Evolutionary conservation across 2,329 filamentous ascomycete species (phyloP).

Genomic region (Microcyclospora pomicola): DNA sequence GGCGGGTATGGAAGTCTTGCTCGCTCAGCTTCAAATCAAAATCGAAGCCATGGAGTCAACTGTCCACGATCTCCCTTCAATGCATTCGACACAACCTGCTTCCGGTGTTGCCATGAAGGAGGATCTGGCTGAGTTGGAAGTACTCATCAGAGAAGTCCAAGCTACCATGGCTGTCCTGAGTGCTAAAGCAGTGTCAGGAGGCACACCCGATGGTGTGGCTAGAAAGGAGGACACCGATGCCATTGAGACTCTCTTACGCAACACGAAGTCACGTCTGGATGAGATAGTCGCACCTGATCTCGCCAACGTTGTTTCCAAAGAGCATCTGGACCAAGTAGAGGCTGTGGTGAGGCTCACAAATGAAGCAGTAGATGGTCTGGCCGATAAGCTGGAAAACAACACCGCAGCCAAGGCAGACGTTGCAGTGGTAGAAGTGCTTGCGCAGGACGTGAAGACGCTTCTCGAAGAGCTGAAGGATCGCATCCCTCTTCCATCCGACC

Average conservation of each 20-base stretch:
- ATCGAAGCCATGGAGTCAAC: constrained; percentile 59
- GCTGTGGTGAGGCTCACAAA: constrained; percentile 60
- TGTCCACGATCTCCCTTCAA: constrained; percentile 23
- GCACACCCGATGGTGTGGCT: constrained; percentile 38
- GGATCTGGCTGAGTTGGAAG: constrained; percentile 37
- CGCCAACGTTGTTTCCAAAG: constrained; percentile 52
- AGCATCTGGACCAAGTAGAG: constrained; percentile 50
- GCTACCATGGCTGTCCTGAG: constrained; percentile 42
- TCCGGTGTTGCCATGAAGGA: constrained; percentile 33
- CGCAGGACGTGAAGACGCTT: constrained; percentile 60
- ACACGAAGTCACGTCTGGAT: constrained; percentile 78
- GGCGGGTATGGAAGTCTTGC: constrained; percentile 70
- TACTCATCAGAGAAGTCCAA: constrained; percentile 42
- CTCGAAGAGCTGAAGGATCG: constrained; percentile 52
- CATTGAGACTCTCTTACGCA: constrained; percentile 78
- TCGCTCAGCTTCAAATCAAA: constrained; percentile 71
- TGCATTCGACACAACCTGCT: constrained; percentile 31
- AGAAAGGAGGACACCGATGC: constrained; percentile 76
- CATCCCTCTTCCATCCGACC: constrained; percentile 29
- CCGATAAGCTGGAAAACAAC: constrained; percentile 51
- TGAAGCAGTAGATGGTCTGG: constrained; percentile 54
- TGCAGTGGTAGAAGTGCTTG: constrained; percentile 58
- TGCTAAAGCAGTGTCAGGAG: constrained; percentile 17
- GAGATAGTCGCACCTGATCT: constrained; percentile 55
- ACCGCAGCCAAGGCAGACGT: constrained; percentile 69